These are phyloP conservation scores for Cercophora scortea DNA, from an alignment of 495 filamentous ascomycete genomes.

Conservation along the genomic window DNA sequence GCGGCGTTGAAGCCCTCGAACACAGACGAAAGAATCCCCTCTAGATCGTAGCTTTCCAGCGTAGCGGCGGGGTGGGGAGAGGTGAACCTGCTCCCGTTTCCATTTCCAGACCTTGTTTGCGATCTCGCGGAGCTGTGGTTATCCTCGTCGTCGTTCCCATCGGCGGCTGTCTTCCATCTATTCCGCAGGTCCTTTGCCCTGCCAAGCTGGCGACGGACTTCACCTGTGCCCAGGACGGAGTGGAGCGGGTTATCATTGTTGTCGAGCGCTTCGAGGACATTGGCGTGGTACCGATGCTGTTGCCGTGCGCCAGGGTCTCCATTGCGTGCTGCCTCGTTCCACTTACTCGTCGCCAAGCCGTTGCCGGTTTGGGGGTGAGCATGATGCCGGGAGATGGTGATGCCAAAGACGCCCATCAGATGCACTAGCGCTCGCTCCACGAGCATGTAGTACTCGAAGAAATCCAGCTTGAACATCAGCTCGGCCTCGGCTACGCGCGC, in stretches of 20 bases:
- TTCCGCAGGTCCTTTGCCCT: slow-evolving; percentile 59
- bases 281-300: slow-evolving; percentile 54
- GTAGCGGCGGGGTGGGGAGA: slow-evolving; percentile 22
- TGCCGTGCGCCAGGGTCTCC: background rate
- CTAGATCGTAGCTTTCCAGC: slow-evolving; percentile 48
- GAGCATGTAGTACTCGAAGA: slow-evolving; percentile 62
- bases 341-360: background rate
- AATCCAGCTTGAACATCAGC: slow-evolving; percentile 64
- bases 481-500: slow-evolving; percentile 31
- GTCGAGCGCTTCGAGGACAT: slow-evolving; percentile 51
- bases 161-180: slow-evolving; percentile 56
- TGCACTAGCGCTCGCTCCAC: slow-evolving; percentile 58
- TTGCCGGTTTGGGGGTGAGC: background rate
- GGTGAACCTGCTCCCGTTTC: too few relatives aligned
- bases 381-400: slow-evolving; percentile 22
- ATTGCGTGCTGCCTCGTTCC: background rate
- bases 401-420: slow-evolving; percentile 48
- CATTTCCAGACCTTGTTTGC: too few relatives aligned
- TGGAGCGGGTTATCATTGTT: slow-evolving; percentile 42
- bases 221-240: slow-evolving; percentile 38
- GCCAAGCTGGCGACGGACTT: slow-evolving; percentile 40
- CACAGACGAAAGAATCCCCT: slow-evolving; percentile 41
- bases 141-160: slow-evolving; percentile 31
- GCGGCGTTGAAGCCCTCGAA: slow-evolving; percentile 32
- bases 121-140: slow-evolving; percentile 25